Conservation (phyloP, 1,284 basidiomycete genomes). For the Papiliotrema fonsecae region DNA sequence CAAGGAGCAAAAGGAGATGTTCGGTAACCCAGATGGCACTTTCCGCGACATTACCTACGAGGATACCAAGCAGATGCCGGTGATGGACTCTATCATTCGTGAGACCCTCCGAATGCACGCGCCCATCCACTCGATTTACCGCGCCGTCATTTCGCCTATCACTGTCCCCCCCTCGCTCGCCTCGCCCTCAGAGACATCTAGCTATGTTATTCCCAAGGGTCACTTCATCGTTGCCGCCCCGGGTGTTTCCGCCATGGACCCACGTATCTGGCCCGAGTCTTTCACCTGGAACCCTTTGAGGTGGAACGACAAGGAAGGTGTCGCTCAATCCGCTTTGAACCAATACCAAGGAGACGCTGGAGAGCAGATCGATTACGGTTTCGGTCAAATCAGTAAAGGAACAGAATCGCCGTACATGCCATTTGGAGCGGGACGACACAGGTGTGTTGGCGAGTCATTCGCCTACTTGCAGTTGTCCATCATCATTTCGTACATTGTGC, state of each 20-base stretch:
- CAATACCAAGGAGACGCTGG: slow-evolving; percentile 71
- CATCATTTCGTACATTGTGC: slow-evolving; percentile 73
- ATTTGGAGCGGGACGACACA: slow-evolving; percentile 93
- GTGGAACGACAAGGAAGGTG: slow-evolving; percentile 76
- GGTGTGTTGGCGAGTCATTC: slow-evolving; percentile 60
- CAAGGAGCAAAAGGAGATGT: slow-evolving; percentile 80
- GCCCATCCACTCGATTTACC: slow-evolving; percentile 74
- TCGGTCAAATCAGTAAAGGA: slow-evolving; percentile 86
- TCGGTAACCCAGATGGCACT: slow-evolving; percentile 72
- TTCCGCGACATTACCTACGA: slow-evolving; percentile 82
- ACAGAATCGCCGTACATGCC: slow-evolving; percentile 89
- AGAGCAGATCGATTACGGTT: slow-evolving; percentile 93
- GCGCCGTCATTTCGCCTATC: slow-evolving; percentile 80
- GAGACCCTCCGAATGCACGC: slow-evolving; percentile 90
- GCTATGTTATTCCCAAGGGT: slow-evolving; percentile 85
- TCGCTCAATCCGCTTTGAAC: slow-evolving; percentile 69
- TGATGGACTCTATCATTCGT: slow-evolving; percentile 84
- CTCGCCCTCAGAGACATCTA: slow-evolving; percentile 62
- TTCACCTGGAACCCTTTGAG: slow-evolving; percentile 71
- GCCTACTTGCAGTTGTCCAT: slow-evolving; percentile 91
- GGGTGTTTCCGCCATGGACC: slow-evolving; percentile 83
- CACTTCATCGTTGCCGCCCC: slow-evolving; percentile 88
- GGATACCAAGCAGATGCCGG: slow-evolving; percentile 72
- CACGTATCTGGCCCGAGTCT: slow-evolving; percentile 72
- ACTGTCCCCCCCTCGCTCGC: slow-evolving; percentile 75